Base-by-base conservation (phyloP, 257 asterid species). In the Striga asiatica region DNA sequence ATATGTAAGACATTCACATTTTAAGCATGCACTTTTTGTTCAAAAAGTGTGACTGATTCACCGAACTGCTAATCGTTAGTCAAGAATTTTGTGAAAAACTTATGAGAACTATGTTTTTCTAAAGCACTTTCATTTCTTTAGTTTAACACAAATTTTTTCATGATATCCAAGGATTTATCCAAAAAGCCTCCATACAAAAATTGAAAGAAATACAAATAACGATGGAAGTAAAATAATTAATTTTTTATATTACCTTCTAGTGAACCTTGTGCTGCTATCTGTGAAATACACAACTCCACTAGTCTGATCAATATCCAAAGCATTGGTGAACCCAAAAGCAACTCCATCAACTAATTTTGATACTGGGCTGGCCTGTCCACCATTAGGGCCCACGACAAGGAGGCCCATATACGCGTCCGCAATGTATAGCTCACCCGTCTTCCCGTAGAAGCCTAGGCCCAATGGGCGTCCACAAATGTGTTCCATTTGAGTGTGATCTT, bases 341-440 rank as follows among this genome's bases (percentile, higher is more conserved):
- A 71, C 17, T 0, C 78, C 87, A 38, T 74, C 62, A 11, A 48
- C 73, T 50, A 76, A 58, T 17, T 50, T 62, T 0, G 64, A 74
- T 21, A 81, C 7, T 35, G 75, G 80, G 19, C 60, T 74, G 3
- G 89, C 77, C 42, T 66, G 34, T 14, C 94, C 94, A 37, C 94
- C 89, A 34, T 63, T 56, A 39, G 79, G 82, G 70, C 80, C 80
- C 34, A 87, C 93, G 0, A 52, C 69, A 1, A 74, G 69, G 7
- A 87, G 83, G 74, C 96, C 96, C 81, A 84, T 67, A 58, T 84
- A 81, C 0, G 94, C 82, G 66, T 87, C 94, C 0, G 94, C 83
- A 18, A 81, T 76, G 62, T 66, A 79, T 7, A 87, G 75, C 47
- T 81, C 70, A 9, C 94, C 89, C 1, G 66, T 79, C 14, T 65